Conservation (phyloP, 257 asterid species). For the Coffea eugenioides region DNA sequence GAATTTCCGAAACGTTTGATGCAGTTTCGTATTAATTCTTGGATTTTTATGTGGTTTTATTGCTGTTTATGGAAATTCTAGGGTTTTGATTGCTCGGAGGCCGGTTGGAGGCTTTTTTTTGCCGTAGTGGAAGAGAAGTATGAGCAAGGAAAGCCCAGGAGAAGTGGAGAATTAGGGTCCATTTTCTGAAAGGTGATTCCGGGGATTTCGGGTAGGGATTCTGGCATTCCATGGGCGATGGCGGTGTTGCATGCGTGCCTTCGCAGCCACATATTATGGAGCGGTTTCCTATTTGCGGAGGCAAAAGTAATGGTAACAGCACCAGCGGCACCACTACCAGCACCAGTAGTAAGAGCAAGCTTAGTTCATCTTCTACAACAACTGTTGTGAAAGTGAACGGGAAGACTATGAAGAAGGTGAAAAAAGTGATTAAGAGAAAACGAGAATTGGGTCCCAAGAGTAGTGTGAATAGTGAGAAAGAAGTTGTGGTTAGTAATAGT, state of each 20-base stretch:
- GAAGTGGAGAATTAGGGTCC: conserved; percentile 62
- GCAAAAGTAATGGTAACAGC: conserved; percentile 51
- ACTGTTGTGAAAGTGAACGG: conserved; percentile 53
- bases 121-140: conserved; percentile 35
- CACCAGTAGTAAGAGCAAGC: conserved; percentile 32
- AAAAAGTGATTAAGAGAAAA: conserved; percentile 33
- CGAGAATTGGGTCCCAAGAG: conserved; percentile 42
- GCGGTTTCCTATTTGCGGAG: conserved; percentile 68
- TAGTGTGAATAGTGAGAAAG: conserved; percentile 17
- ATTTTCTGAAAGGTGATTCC: conserved; percentile 19
- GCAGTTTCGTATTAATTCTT: conserved; percentile 7
- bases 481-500: conserved; percentile 23
- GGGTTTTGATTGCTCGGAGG: conserved; percentile 33
- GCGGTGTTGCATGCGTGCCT: conserved; percentile 99
- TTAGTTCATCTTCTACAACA: conserved; percentile 44
- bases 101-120: conserved; percentile 8
- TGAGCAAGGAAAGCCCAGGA: conserved; percentile 95
- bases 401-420: conserved; percentile 32
- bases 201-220: conserved; percentile 38
- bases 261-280: conserved; percentile 82
- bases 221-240: conserved; percentile 94
- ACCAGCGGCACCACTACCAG: conserved; percentile 1
- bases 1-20: neutral
- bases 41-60: conserved; percentile 9
- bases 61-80: conserved; percentile 5